Percentiles rank a stretch among this genome's conserved stretches.
These are phyloP conservation scores for Termitomyces sp. DNA, from an alignment of 768 basidiomycete species.

Conservation along the genomic window DNA sequence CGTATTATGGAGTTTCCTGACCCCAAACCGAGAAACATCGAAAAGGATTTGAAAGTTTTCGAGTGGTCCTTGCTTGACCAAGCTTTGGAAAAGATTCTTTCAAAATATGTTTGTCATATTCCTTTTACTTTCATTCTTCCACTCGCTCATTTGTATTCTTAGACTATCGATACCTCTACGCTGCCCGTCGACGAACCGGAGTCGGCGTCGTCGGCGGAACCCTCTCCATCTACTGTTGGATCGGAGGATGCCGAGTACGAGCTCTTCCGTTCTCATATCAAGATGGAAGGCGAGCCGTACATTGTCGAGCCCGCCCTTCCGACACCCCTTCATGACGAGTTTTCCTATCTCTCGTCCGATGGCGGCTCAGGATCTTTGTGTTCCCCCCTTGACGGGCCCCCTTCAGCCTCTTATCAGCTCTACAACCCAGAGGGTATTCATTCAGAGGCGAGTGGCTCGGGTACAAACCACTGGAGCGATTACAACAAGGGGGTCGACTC, in stretches of 20 bases:
- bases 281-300: conserved; percentile 12
- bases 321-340: conserved; percentile 22
- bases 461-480: conserved; percentile 17
- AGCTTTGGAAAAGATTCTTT: conserved; percentile 73
- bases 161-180: conserved; percentile 42
- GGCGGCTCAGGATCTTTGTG: conserved; percentile 22
- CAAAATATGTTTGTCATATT: conserved; percentile 64
- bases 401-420: conserved; percentile 7
- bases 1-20: conserved; percentile 94
- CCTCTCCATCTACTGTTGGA: conserved; percentile 19
- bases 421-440: conserved; percentile 9
- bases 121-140: not conserved
- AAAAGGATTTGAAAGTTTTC: conserved; percentile 92
- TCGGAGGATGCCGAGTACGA: conserved; percentile 15
- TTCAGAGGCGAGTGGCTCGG: conserved; percentile 18
- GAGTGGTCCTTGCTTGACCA: conserved; percentile 66
- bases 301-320: conserved; percentile 9
- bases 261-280: conserved; percentile 5
- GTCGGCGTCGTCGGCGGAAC: conserved; percentile 22
- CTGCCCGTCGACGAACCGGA: conserved; percentile 23
- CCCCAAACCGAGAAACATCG: conserved; percentile 94
- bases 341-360: conserved; percentile 18
- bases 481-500: conserved; percentile 13
- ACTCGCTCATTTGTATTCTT: not conserved
- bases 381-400: conserved; percentile 25